These are phyloP conservation scores for Paramecium caudatum DNA, from an alignment of 73 alveolate genomes.

Conservation along the genomic window DNA sequence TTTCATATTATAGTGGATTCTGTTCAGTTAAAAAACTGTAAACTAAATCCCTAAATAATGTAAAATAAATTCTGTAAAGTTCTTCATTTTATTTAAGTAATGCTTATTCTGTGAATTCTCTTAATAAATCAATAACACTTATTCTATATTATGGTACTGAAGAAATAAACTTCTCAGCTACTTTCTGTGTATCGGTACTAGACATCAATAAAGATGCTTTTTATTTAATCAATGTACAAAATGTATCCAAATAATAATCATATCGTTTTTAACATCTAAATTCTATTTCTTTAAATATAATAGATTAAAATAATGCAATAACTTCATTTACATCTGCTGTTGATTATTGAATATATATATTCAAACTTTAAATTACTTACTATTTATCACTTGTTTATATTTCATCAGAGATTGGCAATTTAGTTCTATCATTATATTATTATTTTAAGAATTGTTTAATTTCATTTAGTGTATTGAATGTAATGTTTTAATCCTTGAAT, in stretches of 20 bases:
- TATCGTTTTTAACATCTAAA: neutral
- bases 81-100: neutral
- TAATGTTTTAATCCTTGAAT: neutral
- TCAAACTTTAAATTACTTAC: conserved; percentile 3
- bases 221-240: conserved; percentile 46
- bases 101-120: conserved; percentile 18
- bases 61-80: neutral
- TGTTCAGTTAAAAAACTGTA: conserved; percentile 10
- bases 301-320: neutral
- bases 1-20: conserved; percentile 26
- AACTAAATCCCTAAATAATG: conserved; percentile 27
- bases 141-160: conserved; percentile 33
- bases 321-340: neutral
- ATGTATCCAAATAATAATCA: conserved; percentile 47
- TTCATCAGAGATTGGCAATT: conserved; percentile 3
- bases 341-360: conserved; percentile 9
- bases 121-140: neutral
- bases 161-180: neutral
- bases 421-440: conserved; percentile 2
- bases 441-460: conserved; percentile 9
- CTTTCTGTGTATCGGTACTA: neutral
- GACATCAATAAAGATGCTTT: conserved; percentile 22
- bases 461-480: conserved; percentile 1
- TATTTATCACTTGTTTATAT: neutral
- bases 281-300: conserved; percentile 15